Evolutionary conservation across 2,329 filamentous ascomycete species (phyloP), one percentile per base, ranked within the genome.

Genomic region (Trichoderma aggressivum): DNA sequence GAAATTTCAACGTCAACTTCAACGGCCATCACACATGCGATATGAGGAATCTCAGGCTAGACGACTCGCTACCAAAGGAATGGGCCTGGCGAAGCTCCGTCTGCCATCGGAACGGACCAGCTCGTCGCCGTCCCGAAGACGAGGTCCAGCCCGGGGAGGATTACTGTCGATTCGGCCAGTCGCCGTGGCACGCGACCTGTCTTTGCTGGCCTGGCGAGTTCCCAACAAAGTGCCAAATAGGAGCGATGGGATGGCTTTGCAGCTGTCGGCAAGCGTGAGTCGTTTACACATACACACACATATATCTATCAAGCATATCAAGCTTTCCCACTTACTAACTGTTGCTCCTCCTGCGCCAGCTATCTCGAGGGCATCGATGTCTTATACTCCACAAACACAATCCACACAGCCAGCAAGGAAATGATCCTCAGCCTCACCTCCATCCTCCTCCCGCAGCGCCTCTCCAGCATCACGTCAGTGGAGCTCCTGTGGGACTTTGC

Each of bases 221-320:
- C 10, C 73, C 76, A 0, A 14, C 63, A 2, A 75, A 75, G 53
- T 77, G 75, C 53, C 69, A 34, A 0, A 65, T 80, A 16, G 80
- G 79, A 0, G 74, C 74, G 0, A 74, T 80, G 74, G 79, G 77
- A 3, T 81, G 79, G 78, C 74, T 80, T 1, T 72, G 76, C 2
- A 72, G 74, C 14, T 81, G 78, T 62, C 74, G 76, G 16, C 76
- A 79, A 72, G 79, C 80, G 74, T 78, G 64, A 55, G 73, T 53
- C 30, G 28, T 39, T 11, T 62, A 1, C 39, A 14, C 21, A 30
- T 28, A n/a, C 26, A 26, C 30, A 56, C n/a, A 56, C 26, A n/a
- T 10, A 28, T n/a, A 30, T 56, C 5, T 30, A 18, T 56, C 53
- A 30, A 12, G 11, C 18, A 39, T 64, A 24, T 32, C 59, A 62